Conservation (phyloP, 2,329 filamentous ascomycete genomes). For the Diaporthe eres region DNA sequence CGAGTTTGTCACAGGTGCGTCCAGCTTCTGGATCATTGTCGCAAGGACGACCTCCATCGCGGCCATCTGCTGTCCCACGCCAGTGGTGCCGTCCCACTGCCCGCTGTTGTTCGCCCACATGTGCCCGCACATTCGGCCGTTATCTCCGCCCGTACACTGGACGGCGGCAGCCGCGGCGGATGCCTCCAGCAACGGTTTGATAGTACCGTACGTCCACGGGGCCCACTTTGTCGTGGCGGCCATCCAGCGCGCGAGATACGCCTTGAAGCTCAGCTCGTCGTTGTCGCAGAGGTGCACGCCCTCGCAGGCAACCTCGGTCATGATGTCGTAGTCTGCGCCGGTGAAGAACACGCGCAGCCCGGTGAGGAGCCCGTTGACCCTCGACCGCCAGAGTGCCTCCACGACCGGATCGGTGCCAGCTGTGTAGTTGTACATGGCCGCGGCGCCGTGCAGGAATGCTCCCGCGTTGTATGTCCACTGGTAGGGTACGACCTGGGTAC, state of each 20-base stretch:
- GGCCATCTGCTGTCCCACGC: slow-evolving; percentile 80
- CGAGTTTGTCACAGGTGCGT: slow-evolving; percentile 60
- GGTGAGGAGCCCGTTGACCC: slow-evolving; percentile 69
- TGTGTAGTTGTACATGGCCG: slow-evolving; percentile 78
- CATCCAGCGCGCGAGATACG: slow-evolving; percentile 73
- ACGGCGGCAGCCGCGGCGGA: slow-evolving; percentile 71
- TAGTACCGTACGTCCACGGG: slow-evolving; percentile 66
- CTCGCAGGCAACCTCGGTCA: slow-evolving; percentile 78
- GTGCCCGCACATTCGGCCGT: slow-evolving; percentile 71
- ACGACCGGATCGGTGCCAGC: slow-evolving; percentile 48
- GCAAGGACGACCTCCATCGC: slow-evolving; percentile 75
- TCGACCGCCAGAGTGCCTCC: slow-evolving; percentile 65
- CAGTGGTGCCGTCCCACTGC: slow-evolving; percentile 70
- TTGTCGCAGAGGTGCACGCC: slow-evolving; percentile 69
- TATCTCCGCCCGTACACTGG: slow-evolving; percentile 70
- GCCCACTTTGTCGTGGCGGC: slow-evolving; percentile 74
- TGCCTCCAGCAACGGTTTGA: slow-evolving; percentile 67
- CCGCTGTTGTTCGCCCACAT: slow-evolving; percentile 67
- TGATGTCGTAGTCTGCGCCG: slow-evolving; percentile 60
- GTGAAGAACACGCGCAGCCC: slow-evolving; percentile 66
- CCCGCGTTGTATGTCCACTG: slow-evolving; percentile 81
- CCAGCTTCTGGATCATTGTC: slow-evolving; percentile 66
- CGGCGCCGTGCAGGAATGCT: slow-evolving; percentile 74
- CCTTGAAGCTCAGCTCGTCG: slow-evolving; percentile 76
- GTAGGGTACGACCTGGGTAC: slow-evolving; percentile 69